Conservation (phyloP, 73 alveolate genomes). For the Paramecium primaurelia region DNA sequence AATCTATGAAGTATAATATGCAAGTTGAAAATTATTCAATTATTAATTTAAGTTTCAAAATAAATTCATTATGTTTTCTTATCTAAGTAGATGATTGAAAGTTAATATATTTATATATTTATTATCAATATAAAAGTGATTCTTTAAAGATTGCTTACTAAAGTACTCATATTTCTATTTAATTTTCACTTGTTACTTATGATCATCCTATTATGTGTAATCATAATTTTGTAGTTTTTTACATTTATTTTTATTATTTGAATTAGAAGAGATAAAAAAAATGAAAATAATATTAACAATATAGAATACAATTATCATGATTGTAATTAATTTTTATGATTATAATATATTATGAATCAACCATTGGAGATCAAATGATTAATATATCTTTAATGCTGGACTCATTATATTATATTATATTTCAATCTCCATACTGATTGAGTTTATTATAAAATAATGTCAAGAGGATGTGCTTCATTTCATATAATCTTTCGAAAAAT, state of each 20-base stretch:
- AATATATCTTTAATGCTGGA: background rate
- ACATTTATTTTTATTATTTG: background rate
- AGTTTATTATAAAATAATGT: background rate
- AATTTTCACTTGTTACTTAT: background rate
- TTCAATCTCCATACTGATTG: background rate
- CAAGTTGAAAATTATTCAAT: no score
- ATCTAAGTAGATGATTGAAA: background rate
- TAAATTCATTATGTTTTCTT: background rate
- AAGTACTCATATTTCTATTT: background rate
- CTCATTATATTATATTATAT: background rate
- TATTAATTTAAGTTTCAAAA: no score
- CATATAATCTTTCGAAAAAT: background rate
- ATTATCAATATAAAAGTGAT: background rate
- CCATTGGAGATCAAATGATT: background rate
- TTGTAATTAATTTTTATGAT: background rate
- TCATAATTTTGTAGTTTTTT: background rate
- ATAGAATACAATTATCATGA: background rate
- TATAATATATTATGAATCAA: background rate
- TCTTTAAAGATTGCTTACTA: background rate
- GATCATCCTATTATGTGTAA: background rate
- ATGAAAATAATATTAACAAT: background rate
- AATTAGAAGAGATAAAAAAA: background rate
- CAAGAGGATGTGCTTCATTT: background rate
- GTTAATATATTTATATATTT: background rate
- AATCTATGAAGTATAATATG: no score